Conservation (phyloP, 2,329 filamentous ascomycete species). For the Cyclaneusma minus region DNA sequence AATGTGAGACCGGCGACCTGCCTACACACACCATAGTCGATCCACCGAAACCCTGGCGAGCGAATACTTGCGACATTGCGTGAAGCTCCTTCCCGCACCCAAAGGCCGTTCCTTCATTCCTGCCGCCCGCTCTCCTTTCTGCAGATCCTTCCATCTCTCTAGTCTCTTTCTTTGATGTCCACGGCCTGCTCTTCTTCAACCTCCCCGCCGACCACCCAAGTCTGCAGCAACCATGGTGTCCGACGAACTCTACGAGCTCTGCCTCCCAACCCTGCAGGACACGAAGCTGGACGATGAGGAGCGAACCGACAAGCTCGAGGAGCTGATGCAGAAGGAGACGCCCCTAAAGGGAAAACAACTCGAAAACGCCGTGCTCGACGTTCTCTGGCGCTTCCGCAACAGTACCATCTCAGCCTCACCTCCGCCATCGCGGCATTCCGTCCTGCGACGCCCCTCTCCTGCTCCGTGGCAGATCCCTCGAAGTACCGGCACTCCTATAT, state of each 20-base stretch:
- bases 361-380: conserved; percentile 82
- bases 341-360: conserved; percentile 59
- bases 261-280: conserved; percentile 77
- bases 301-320: conserved; percentile 82
- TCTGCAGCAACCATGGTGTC: conserved; percentile 52
- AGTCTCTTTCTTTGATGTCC: too few species aligned
- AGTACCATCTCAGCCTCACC: conserved; percentile 53
- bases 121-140: conserved; percentile 3
- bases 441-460: conserved; percentile 80
- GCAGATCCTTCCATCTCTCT: conserved; percentile 7
- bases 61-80: too few species aligned
- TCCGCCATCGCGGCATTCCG: conserved; percentile 73
- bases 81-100: too few species aligned
- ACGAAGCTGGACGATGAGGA: conserved; percentile 78
- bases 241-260: conserved; percentile 84
- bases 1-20: too few species aligned
- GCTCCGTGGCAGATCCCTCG: conserved; percentile 76
- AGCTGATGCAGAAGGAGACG: conserved; percentile 67
- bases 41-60: too few species aligned
- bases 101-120: conserved; percentile 3
- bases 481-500: conserved; percentile 62
- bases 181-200: neutral
- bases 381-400: conserved; percentile 73
- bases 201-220: conserved; percentile 1
- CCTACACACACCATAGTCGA: too few species aligned